Evolutionary conservation across 805 yeast species (phyloP), one percentile per base, ranked within the genome.

Genomic region (Candida piceae): DNA sequence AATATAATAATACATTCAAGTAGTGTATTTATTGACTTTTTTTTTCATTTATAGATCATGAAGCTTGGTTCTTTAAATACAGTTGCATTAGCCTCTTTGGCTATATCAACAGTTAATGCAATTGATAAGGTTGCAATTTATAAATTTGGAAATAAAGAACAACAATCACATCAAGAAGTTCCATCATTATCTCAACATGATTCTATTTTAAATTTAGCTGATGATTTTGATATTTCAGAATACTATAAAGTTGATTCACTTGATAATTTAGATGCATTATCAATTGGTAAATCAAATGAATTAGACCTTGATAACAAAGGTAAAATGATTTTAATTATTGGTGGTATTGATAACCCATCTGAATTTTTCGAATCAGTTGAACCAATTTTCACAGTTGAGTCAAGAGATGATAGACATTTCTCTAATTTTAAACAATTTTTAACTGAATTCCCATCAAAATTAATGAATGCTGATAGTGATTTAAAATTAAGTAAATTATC

Each of bases 141-240:
- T 40, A 50, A 44, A 29, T 40, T 46, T 31, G 41, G n/a, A n/a
- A n/a, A n/a, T n/a, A n/a, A n/a, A n/a, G n/a, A n/a, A n/a, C n/a
- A n/a, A n/a, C n/a, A n/a, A n/a, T n/a, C n/a, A n/a, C 26, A 17
- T 13, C 13, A 23, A 15, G 23, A 29, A 11, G 16, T 24, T 7
- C 44, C 52, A 21, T 32, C 45, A 9, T 39, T 60, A 21, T 44
- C 54, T 7, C 50, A 46, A 22, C 34, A 51, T 18, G 66, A 65
- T 34, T 67, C 74, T 3, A 51, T 63, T 22, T 50, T 64, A 38
- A 69, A 67, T 47, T 62, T 73, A 42, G 69, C 74, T 26, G 75
- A 71, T 45, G 64, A 61, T 38, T 60, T 69, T 35, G 72, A 62
- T 16, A 60, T 67, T 17, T 60, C 69, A 16, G 62, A 59, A 16